These are phyloP conservation scores for Alternaria tenuissima DNA, from an alignment of 2,329 filamentous ascomycete genomes.

Conservation along the genomic window DNA sequence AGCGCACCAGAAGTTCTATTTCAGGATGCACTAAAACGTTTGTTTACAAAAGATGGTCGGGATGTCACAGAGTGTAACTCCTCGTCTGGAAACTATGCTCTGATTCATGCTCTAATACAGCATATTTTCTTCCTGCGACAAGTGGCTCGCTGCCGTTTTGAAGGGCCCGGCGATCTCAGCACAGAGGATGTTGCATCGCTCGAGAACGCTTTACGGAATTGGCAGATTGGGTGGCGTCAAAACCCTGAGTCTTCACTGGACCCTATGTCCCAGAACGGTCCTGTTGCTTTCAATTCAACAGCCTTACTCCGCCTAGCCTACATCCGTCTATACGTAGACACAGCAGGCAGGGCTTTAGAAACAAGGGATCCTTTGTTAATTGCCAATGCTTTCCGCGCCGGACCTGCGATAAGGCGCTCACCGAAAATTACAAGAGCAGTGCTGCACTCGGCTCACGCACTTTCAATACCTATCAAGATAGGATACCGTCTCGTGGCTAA, in stretches of 20 bases:
- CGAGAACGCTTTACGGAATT: constrained; percentile 55
- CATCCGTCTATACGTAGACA: constrained; percentile 71
- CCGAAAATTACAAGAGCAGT: constrained; percentile 69
- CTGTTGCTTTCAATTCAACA: constrained; percentile 72
- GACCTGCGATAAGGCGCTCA: constrained; percentile 66
- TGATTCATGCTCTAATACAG: constrained; percentile 76
- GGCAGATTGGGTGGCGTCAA: constrained; percentile 52
- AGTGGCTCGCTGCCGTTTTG: constrained; percentile 43
- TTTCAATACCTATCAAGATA: constrained; percentile 71
- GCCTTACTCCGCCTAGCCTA: constrained; percentile 68
- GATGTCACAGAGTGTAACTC: constrained; percentile 45
- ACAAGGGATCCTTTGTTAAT: constrained; percentile 70
- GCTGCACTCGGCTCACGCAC: constrained; percentile 72
- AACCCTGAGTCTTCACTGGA: constrained; percentile 55
- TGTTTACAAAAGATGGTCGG: constrained; percentile 44
- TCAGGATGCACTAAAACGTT: constrained; percentile 44
- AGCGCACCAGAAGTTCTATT: constrained; percentile 37
- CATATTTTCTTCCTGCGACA: constrained; percentile 76
- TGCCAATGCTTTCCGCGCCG: constrained; percentile 66
- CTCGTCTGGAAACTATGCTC: constrained; percentile 68
- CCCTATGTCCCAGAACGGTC: constrained; percentile 64
- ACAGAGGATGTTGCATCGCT: constrained; percentile 53
- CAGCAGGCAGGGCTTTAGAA: constrained; percentile 70
- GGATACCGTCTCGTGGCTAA: constrained; percentile 52
- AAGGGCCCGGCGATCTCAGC: constrained; percentile 43